Evolutionary conservation across 768 basidiomycete genomes (phyloP), one percentile per base, ranked within the genome.

Genomic region (Neoboletus subvelutipes): DNA sequence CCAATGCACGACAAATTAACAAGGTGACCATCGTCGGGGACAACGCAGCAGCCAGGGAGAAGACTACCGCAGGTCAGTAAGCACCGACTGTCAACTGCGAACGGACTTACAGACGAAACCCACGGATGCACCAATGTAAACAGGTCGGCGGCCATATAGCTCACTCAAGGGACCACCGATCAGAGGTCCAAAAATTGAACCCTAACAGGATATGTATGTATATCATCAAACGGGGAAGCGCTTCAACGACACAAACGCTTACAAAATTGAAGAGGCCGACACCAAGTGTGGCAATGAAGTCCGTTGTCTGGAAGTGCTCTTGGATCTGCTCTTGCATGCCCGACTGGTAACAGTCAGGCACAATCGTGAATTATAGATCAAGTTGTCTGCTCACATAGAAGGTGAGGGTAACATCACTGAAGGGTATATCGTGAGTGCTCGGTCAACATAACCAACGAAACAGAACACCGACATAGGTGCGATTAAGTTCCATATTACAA

Each of bases 261-360:
- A 59, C 66, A 42, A 67, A 58, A 50, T 65, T 63, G 40, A 57
- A 67, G 47, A 67, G 56, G 36, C 64, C 57, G n/a, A 67, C 57
- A 11, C 65, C 65, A 17, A 67, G 57, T 2, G 65, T 59, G 18
- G 55, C 65, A 22, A 60, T 26, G 29, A 56, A 58, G 3, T 51
- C 28, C 8, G 65, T 59, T 15, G 58, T 54, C 15, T 60, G 49
- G 20, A 67, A 64, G 34, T 67, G 50, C n/a, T 64, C 66, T 52
- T 63, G 60, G 24, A 70, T 63, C 43, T 67, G 66, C 9, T 62
- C 59, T 34, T 70, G 64, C 50, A 70, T 64, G 20, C 68, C 67
- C 24, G 63, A 69, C 65, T 69, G 40, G 15, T 28, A 17, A 5
- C 33, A 37, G 52, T 61, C 33, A 64, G 41, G 13, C 15, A 36